A percentile compares a stretch with the other conserved stretches of the same genome.
These are phyloP conservation scores for Trichoderma sp. DNA, from an alignment of 2,329 filamentous ascomycete genomes.

Conservation along the genomic window DNA sequence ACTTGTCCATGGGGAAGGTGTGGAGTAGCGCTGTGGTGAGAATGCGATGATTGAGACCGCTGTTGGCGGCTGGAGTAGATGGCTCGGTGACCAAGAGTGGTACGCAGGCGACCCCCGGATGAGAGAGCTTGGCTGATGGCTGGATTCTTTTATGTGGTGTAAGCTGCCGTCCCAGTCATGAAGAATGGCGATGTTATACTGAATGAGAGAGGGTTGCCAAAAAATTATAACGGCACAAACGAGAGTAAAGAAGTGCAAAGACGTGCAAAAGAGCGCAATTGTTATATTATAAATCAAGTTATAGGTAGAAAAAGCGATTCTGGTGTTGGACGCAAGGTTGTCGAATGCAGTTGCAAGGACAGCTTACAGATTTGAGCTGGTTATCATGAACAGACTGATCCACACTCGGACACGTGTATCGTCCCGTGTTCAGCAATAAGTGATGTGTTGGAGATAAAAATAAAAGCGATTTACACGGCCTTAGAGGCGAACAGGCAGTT, in stretches of 20 bases:
- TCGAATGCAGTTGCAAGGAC: too few species aligned
- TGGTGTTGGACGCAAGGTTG: too few species aligned
- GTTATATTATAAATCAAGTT: background rate
- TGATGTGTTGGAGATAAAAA: background rate
- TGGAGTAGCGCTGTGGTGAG: background rate
- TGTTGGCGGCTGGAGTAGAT: background rate
- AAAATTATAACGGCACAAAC: background rate
- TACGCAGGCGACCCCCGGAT: background rate
- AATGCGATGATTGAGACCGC: background rate
- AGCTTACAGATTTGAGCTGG: background rate
- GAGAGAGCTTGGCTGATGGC: background rate
- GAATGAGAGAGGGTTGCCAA: background rate
- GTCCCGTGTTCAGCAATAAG: background rate
- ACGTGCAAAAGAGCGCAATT: background rate
- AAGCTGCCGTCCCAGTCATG: background rate
- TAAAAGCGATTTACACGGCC: background rate
- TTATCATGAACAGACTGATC: background rate
- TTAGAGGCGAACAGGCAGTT: background rate
- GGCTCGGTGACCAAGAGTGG: background rate
- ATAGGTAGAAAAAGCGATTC: too few species aligned
- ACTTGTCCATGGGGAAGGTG: background rate
- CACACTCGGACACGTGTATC: conserved; percentile 10
- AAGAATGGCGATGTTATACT: background rate
- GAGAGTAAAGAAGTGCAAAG: background rate
- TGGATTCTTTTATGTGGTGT: background rate